phyloP scores from a whole-genome alignment of 768 basidiomycete genomes.

The Thelephora aurantiotincta region DNA sequence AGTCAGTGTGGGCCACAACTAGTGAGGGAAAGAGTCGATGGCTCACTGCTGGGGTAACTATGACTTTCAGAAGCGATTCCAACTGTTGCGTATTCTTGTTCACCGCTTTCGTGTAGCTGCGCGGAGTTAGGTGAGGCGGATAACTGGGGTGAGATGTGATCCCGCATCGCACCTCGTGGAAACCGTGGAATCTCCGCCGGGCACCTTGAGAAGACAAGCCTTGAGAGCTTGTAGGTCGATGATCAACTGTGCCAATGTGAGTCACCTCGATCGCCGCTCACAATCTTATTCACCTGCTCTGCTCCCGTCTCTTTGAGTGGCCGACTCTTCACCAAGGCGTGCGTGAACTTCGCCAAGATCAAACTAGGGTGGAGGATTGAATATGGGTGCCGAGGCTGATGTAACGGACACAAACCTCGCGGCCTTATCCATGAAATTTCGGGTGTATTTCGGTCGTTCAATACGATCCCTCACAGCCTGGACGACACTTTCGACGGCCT shows the following conservation, averaged over 20 bases:
- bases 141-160: slow-evolving; percentile 5
- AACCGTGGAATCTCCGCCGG: slow-evolving; percentile 44
- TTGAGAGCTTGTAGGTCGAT: slow-evolving; percentile 87
- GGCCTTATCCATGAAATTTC: slow-evolving; percentile 89
- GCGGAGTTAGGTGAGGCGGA: not conserved
- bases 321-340: slow-evolving; percentile 76
- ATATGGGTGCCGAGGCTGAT: not conserved
- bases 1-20: not conserved
- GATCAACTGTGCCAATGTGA: slow-evolving; percentile 37
- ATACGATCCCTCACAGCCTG: slow-evolving; percentile 68
- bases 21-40: not conserved
- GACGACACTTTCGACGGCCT: slow-evolving; percentile 59
- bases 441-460: slow-evolving; percentile 89
- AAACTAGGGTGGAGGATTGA: slow-evolving; percentile 32
- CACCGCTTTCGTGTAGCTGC: slow-evolving; percentile 71
- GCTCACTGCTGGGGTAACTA: slow-evolving; percentile 82
- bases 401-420: slow-evolving; percentile 45
- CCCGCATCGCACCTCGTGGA: slow-evolving; percentile 32
- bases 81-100: slow-evolving; percentile 69
- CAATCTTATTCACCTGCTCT: slow-evolving; percentile 68
- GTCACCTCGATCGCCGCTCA: not conserved
- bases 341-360: slow-evolving; percentile 77
- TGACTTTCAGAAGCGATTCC: slow-evolving; percentile 90
- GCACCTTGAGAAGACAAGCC: slow-evolving; percentile 67
- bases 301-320: slow-evolving; percentile 90